These are phyloP conservation scores for Abortiporus biennis DNA, from an alignment of 1,284 basidiomycete genomes.

Conservation along the genomic window DNA sequence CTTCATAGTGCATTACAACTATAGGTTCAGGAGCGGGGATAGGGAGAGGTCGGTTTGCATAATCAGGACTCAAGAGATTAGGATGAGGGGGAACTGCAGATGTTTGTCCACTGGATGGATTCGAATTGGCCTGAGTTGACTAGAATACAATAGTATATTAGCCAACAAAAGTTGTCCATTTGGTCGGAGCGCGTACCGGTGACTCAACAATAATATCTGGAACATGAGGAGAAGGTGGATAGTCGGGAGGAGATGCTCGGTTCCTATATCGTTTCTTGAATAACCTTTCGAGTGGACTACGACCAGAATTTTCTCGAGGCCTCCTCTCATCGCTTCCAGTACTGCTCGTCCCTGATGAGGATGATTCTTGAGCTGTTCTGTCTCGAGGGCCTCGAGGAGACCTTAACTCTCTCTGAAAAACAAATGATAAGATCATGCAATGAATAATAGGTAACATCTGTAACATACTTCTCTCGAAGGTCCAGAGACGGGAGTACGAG, in stretches of 20 bases:
- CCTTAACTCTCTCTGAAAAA: neutral
- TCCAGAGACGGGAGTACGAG: slow-evolving; percentile 1
- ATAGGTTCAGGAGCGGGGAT: slow-evolving; percentile 3
- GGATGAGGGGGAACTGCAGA: slow-evolving; percentile 3
- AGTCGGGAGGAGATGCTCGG: slow-evolving; percentile 5
- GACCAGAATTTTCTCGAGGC: slow-evolving; percentile 3
- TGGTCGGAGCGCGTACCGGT: slow-evolving; percentile 8
- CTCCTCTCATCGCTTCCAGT: neutral
- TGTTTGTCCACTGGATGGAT: slow-evolving; percentile 8
- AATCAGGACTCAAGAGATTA: slow-evolving; percentile 14
- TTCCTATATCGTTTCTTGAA: slow-evolving; percentile 11
- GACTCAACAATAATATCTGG: slow-evolving; percentile 13
- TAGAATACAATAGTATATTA: neutral
- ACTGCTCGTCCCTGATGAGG: slow-evolving; percentile 1
- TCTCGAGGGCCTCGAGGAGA: slow-evolving; percentile 4
- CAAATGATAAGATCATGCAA: neutral
- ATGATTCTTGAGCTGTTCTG: neutral
- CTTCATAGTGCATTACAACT: neutral
- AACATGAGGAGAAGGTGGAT: slow-evolving; percentile 3
- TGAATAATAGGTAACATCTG: neutral
- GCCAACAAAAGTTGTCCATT: neutral
- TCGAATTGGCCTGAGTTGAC: neutral
- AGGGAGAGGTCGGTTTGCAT: slow-evolving; percentile 10
- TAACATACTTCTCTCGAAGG: neutral
- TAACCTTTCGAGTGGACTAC: slow-evolving; percentile 5